Conservation (phyloP, 2,329 filamentous ascomycete genomes). For the Aulographum hederae region DNA sequence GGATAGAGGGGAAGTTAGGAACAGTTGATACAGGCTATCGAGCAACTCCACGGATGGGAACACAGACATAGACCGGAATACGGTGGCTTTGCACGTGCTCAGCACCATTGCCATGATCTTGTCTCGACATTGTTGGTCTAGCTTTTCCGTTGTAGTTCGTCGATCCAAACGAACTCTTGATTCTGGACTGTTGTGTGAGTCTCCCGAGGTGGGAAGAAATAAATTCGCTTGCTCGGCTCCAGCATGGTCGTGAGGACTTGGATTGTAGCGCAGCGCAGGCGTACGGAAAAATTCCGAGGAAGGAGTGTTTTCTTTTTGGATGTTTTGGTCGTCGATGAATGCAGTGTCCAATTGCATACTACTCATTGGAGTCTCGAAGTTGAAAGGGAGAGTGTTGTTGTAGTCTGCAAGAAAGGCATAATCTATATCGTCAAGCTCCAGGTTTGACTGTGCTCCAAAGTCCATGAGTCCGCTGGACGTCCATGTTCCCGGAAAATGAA, state of each 20-base stretch:
- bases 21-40: conserved; percentile 43
- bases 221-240: conserved; percentile 18
- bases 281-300: conserved; percentile 19
- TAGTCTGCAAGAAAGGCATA: conserved; percentile 26
- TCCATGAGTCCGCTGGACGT: conserved; percentile 27
- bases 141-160: conserved; percentile 21
- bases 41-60: conserved; percentile 44
- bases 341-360: conserved; percentile 5
- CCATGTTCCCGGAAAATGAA: conserved; percentile 16
- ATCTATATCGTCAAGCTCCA: conserved; percentile 26
- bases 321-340: conserved; percentile 11
- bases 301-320: conserved; percentile 13
- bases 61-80: conserved; percentile 35
- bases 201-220: conserved; percentile 18
- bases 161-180: conserved; percentile 16
- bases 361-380: conserved; percentile 12
- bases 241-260: conserved; percentile 12
- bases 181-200: conserved; percentile 10
- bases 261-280: conserved; percentile 27
- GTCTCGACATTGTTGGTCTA: conserved; percentile 30
- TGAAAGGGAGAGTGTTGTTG: conserved; percentile 24
- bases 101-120: conserved; percentile 46
- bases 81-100: conserved; percentile 35
- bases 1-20: conserved; percentile 36
- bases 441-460: conserved; percentile 24